These are phyloP conservation scores for Paecilomyces sp. DNA, from an alignment of 2,329 filamentous ascomycete genomes.

Conservation along the genomic window DNA sequence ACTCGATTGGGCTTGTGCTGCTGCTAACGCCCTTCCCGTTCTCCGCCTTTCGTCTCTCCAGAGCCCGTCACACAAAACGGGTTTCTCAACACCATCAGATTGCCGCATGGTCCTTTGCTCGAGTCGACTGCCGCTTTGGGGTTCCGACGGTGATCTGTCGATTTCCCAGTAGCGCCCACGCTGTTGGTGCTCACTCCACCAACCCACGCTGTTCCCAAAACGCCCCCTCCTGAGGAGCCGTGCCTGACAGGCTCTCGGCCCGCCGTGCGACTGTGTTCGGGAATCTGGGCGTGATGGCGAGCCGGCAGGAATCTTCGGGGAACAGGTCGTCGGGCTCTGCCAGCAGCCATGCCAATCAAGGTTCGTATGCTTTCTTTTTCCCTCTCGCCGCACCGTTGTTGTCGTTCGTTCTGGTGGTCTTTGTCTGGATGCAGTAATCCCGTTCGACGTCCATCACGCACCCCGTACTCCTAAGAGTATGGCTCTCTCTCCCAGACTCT, in stretches of 20 bases:
- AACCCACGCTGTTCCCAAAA: not conserved
- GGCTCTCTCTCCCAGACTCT: no score
- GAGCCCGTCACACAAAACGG: not conserved
- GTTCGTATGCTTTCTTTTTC: constrained; percentile 12
- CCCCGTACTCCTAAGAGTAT: not conserved
- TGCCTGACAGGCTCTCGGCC: not conserved
- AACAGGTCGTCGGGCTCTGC: constrained; percentile 8
- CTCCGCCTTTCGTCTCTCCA: constrained; percentile 3
- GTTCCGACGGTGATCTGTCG: not conserved
- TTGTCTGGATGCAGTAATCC: not conserved
- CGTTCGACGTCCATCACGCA: not conserved
- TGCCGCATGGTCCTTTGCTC: not conserved
- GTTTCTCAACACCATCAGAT: not conserved
- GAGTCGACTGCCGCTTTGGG: not conserved
- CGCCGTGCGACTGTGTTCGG: constrained; percentile 7
- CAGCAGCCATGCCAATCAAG: constrained; percentile 13
- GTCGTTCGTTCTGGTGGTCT: no score
- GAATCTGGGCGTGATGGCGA: constrained; percentile 10
- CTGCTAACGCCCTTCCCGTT: constrained; percentile 6
- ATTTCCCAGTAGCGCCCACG: not conserved
- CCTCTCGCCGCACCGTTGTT: not conserved
- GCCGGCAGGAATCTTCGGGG: constrained; percentile 11
- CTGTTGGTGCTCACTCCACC: not conserved
- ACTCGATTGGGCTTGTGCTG: constrained; percentile 17
- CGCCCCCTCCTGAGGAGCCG: not conserved